Evolutionary conservation across 164 flowering plant species (phyloP).

Genomic region (Vitis labrusca): DNA sequence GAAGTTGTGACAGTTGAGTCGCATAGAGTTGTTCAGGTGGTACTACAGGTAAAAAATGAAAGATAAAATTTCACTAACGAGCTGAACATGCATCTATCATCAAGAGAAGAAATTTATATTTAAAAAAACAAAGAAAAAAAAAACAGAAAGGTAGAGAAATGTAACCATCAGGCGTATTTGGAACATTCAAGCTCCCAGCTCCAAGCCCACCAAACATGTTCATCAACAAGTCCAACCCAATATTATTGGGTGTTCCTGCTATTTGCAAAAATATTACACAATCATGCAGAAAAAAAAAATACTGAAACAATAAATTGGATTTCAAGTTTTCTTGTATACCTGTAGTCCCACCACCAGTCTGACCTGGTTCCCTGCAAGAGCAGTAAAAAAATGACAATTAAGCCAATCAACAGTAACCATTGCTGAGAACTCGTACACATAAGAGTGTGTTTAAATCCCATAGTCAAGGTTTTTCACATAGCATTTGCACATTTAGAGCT

Average conservation of each 20-base stretch:
- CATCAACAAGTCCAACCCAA: conserved; percentile 47
- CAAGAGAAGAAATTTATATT: not conserved
- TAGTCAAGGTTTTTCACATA: too few species aligned
- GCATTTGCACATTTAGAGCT: too few species aligned
- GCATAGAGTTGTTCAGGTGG: conserved; percentile 96
- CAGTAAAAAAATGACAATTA: conserved; percentile 1
- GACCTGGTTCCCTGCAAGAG: conserved; percentile 54
- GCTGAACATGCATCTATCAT: not conserved
- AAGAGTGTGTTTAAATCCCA: too few species aligned
- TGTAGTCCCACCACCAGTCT: conserved; percentile 50
- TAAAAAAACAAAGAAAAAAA: not conserved
- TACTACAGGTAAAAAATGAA: conserved; percentile 35
- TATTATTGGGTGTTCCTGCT: conserved; percentile 23
- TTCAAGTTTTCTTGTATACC: conserved; percentile 25
- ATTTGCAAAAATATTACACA: not conserved
- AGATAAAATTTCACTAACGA: conserved; percentile 3
- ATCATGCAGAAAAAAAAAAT: not conserved
- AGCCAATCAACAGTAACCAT: not conserved
- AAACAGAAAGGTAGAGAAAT: not conserved
- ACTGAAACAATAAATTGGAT: not conserved
- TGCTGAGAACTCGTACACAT: too few species aligned
- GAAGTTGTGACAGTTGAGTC: conserved; percentile 85
- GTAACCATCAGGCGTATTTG: conserved; percentile 32
- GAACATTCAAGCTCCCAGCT: conserved; percentile 35
- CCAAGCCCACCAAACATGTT: conserved; percentile 59